A percentile compares a stretch with the other conserved stretches of the same genome.
These are phyloP conservation scores for Apiotrichum mycotoxinovorans DNA, from an alignment of 1,284 basidiomycete genomes.

Conservation along the genomic window DNA sequence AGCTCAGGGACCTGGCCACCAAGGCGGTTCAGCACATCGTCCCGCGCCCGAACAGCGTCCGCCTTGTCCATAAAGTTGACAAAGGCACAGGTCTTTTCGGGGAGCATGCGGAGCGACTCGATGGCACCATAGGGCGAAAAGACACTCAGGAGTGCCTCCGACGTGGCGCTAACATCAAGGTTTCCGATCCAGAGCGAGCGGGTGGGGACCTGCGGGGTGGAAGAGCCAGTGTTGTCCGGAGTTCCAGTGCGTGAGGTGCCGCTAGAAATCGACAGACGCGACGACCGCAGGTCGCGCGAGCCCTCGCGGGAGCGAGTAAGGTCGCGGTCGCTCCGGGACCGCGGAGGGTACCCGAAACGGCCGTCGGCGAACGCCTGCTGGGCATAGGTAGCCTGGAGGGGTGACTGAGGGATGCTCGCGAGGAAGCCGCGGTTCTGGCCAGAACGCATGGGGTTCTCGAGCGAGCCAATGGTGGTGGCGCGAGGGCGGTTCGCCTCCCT, in stretches of 20 bases:
- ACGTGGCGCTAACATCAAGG: conserved; percentile 85
- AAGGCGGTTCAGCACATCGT: conserved; percentile 90
- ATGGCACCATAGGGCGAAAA: conserved; percentile 96
- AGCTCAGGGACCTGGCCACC: conserved; percentile 84
- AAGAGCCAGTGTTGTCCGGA: conserved; percentile 40
- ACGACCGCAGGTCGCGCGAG: conserved; percentile 26
- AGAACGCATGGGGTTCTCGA: conserved; percentile 61
- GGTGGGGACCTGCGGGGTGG: conserved; percentile 72
- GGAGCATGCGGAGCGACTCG: conserved; percentile 86
- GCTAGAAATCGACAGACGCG: conserved; percentile 40
- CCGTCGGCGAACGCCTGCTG: conserved; percentile 1
- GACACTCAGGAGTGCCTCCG: conserved; percentile 87
- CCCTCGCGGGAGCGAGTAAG: conserved; percentile 33
- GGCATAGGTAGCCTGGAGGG: conserved; percentile 26
- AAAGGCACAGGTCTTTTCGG: conserved; percentile 99
- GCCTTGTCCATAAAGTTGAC: conserved; percentile 95
- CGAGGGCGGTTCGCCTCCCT: conserved; percentile 62
- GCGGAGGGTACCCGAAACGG: conserved; percentile 33
- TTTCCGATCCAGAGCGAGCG: conserved; percentile 97
- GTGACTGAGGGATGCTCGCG: conserved; percentile 44
- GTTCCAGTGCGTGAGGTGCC: conserved; percentile 42
- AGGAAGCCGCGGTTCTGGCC: conserved; percentile 55
- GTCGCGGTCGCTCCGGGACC: conserved; percentile 34
- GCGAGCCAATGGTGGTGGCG: conserved; percentile 83
- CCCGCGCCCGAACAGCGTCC: conserved; percentile 92